Conservation (phyloP, 2,329 filamentous ascomycete genomes). For the Beauveria medogensis region DNA sequence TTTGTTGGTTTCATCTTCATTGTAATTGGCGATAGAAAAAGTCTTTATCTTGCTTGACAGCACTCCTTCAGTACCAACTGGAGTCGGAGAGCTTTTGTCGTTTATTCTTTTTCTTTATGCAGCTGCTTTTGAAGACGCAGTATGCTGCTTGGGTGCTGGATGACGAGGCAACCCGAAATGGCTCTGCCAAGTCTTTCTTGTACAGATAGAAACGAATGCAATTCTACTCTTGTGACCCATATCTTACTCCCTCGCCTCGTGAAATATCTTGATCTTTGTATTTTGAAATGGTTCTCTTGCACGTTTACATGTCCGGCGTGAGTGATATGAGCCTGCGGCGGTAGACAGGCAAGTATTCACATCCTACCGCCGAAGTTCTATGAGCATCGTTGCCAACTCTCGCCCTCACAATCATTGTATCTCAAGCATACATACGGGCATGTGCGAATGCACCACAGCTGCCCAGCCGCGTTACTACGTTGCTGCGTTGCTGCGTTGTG, state of each 20-base stretch:
- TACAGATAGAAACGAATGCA: background rate
- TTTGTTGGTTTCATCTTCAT: constrained; percentile 5
- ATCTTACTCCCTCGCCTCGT: background rate
- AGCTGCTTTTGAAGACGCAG: background rate
- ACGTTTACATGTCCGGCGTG: too few species aligned
- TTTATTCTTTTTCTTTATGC: background rate
- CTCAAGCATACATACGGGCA: background rate
- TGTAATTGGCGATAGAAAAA: constrained; percentile 12
- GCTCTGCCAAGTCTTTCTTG: constrained; percentile 5
- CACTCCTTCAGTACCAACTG: background rate
- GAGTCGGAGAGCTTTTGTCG: constrained; percentile 8
- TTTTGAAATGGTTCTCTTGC: background rate
- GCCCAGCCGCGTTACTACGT: background rate
- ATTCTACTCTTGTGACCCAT: background rate
- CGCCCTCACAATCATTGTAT: too few species aligned
- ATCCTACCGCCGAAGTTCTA: background rate
- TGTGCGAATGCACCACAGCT: background rate
- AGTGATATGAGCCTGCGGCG: background rate
- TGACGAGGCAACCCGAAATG: constrained; percentile 4
- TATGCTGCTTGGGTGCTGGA: background rate
- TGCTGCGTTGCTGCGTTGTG: too few species aligned
- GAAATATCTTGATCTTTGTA: background rate
- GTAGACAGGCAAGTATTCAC: background rate
- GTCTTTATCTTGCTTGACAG: constrained; percentile 1
- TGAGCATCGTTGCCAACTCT: background rate